Percentiles rank a stretch among this genome's conserved stretches.
Evolutionary conservation across 2,329 filamentous ascomycete genomes (phyloP).

Genomic region (Cladosporium sphaerospermum): DNA sequence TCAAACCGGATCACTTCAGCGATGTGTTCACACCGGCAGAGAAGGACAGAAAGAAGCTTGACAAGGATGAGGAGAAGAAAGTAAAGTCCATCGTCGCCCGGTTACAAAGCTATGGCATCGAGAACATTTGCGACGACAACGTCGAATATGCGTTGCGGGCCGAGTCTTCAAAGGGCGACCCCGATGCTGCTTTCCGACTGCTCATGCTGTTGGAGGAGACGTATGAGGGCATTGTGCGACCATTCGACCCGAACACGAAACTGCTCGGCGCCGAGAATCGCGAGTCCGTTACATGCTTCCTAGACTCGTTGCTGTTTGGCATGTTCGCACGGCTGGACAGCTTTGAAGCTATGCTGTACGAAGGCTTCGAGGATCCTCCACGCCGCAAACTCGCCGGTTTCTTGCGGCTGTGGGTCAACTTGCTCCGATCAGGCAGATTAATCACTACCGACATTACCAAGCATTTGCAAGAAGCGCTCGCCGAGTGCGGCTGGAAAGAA

Average conservation of each 20-base stretch:
- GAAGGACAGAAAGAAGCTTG: constrained; percentile 46
- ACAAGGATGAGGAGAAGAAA: constrained; percentile 53
- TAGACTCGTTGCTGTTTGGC: constrained; percentile 85
- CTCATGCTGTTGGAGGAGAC: constrained; percentile 75
- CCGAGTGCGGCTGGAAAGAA: constrained; percentile 82
- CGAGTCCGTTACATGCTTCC: constrained; percentile 82
- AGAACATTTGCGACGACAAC: constrained; percentile 55
- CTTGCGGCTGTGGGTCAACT: constrained; percentile 85
- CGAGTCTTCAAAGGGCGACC: constrained; percentile 61
- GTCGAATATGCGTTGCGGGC: constrained; percentile 56
- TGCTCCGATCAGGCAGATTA: constrained; percentile 76
- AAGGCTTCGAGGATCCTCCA: constrained; percentile 65
- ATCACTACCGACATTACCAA: constrained; percentile 80
- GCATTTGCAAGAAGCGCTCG: constrained; percentile 73
- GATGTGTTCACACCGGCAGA: constrained; percentile 58
- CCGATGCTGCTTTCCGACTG: constrained; percentile 68
- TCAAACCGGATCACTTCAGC: constrained; percentile 52
- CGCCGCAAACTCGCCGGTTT: constrained; percentile 69
- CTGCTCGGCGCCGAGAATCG: constrained; percentile 85
- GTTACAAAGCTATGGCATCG: constrained; percentile 48
- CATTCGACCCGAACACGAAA: constrained; percentile 63
- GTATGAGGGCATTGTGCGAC: constrained; percentile 68
- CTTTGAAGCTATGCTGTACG: constrained; percentile 88
- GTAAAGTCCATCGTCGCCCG: constrained; percentile 49
- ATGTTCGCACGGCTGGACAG: constrained; percentile 90